Base-by-base conservation (phyloP, 208 protist genomes). In the Acanthamoeba rhysodes region DNA sequence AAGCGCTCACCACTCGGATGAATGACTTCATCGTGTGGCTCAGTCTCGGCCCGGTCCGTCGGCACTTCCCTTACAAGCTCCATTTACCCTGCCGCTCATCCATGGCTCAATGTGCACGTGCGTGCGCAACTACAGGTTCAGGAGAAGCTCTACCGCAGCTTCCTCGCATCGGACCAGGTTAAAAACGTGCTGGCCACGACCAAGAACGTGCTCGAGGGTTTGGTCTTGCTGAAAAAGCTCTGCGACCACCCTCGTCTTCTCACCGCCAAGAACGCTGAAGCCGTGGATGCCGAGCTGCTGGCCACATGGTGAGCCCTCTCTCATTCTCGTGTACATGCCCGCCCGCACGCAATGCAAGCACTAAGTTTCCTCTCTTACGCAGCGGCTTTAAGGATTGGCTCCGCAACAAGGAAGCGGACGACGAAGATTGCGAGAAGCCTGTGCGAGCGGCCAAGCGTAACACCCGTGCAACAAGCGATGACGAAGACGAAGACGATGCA, bases 11-110 rank as follows among this genome's bases (percentile, higher is more conserved):
- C 32, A 80, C 80, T 20, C n/a, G 84, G 4, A 95, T 84, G 94
- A 95, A 95, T n/a, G 94, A 95, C 45, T 91, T 95, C 32, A 92
- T 95, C 50, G 84, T 95, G 18, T 95, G 94, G 94, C 62, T 95
- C 48, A 70, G 53, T 16, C 41, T 94, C n/a, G 80, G 64, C 12
- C 70, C 12, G 29, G 53, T 76, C 16, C 45, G 68, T 14, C 12
- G 7, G 37, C 8, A 14, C 27, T 41, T 24, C 37, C 24, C 32
- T 18, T 24, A n/a, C 16, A 34, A 45, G 32, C 70, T 20, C n/a
- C 27, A 72, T 45, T 37, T 53, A 6, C 27, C n/a, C 20, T 45
- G 9, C 12, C 50, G 14, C n/a, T 57, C 27, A 22, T 7, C 14
- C 41, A 4, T 8, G 5, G 27, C 27, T 7, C 45, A 14, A 22